Percentiles rank a stretch among this genome's conserved stretches.
Conservation (phyloP, 1,284 basidiomycete species). For the Pseudozyma thailandica region DNA sequence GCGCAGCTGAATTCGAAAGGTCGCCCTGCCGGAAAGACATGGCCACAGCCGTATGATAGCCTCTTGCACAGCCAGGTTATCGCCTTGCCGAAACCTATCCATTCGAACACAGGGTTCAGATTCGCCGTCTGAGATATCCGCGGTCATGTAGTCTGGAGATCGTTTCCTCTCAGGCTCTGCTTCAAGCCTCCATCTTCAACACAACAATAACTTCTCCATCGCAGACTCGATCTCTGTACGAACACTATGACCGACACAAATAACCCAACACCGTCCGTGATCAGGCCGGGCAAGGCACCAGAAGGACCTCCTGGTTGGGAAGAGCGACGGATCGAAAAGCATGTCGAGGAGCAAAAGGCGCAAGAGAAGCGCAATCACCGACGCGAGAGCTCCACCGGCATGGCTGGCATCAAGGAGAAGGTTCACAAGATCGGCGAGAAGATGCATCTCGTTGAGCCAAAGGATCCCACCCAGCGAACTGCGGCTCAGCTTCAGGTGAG, state of each 20-base stretch:
- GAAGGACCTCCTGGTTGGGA: slow-evolving; percentile 58
- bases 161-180: no score
- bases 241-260: slow-evolving; percentile 9
- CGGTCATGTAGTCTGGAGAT: no score
- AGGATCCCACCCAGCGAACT: slow-evolving; percentile 37
- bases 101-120: no score
- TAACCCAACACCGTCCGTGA: slow-evolving; percentile 41
- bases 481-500: slow-evolving; percentile 52
- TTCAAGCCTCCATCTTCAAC: no score
- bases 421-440: slow-evolving; percentile 55
- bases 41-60: no score
- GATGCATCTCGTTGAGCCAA: slow-evolving; percentile 54
- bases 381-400: slow-evolving; percentile 30
- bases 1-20: no score
- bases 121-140: no score
- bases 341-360: slow-evolving; percentile 23
- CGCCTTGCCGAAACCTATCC: no score
- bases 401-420: slow-evolving; percentile 51
- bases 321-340: slow-evolving; percentile 40
- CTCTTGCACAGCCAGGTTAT: no score
- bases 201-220: no score
- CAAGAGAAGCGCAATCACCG: slow-evolving; percentile 39
- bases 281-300: slow-evolving; percentile 50
- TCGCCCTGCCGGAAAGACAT: no score
- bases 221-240: not conserved